Conservation (phyloP, 2,329 filamentous ascomycete genomes). For the Phyllachora maydis region DNA sequence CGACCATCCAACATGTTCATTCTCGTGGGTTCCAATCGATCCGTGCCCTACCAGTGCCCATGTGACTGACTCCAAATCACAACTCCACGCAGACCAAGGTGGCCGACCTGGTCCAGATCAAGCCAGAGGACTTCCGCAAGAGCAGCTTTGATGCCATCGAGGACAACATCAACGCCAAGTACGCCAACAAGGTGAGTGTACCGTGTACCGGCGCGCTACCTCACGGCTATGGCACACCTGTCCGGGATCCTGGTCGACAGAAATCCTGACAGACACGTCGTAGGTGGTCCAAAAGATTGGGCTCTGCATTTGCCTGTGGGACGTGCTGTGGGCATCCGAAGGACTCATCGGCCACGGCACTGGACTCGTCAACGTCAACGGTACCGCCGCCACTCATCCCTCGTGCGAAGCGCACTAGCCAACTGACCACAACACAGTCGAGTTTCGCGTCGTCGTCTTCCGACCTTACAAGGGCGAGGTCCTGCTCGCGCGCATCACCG, state of each 20-base stretch:
- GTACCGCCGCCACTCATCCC: slow-evolving; percentile 20
- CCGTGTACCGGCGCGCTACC: too few relatives aligned
- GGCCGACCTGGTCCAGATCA: slow-evolving; percentile 84
- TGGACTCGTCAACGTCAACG: slow-evolving; percentile 85
- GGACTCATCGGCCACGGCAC: slow-evolving; percentile 85
- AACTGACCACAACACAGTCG: slow-evolving; percentile 30
- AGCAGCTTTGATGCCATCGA: slow-evolving; percentile 69
- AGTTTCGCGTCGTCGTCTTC: slow-evolving; percentile 86
- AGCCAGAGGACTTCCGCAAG: slow-evolving; percentile 73
- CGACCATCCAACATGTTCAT: slow-evolving; percentile 22
- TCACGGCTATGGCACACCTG: background rate
- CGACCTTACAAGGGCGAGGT: slow-evolving; percentile 92
- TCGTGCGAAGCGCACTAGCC: background rate
- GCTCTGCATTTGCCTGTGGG: slow-evolving; percentile 83
- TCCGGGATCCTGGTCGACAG: background rate
- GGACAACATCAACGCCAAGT: slow-evolving; percentile 94
- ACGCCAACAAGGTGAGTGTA: slow-evolving; percentile 68
- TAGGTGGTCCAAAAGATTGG: slow-evolving; percentile 83
- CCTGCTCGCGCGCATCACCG: slow-evolving; percentile 65
- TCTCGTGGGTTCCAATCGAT: slow-evolving; percentile 14
- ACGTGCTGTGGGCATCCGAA: slow-evolving; percentile 74
- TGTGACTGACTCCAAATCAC: too few relatives aligned
- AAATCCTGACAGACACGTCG: background rate
- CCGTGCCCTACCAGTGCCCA: background rate
- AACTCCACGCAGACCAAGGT: slow-evolving; percentile 60